Base-by-base conservation (phyloP, 2,329 filamentous ascomycete species). In the Hymenoscyphus infarciens region DNA sequence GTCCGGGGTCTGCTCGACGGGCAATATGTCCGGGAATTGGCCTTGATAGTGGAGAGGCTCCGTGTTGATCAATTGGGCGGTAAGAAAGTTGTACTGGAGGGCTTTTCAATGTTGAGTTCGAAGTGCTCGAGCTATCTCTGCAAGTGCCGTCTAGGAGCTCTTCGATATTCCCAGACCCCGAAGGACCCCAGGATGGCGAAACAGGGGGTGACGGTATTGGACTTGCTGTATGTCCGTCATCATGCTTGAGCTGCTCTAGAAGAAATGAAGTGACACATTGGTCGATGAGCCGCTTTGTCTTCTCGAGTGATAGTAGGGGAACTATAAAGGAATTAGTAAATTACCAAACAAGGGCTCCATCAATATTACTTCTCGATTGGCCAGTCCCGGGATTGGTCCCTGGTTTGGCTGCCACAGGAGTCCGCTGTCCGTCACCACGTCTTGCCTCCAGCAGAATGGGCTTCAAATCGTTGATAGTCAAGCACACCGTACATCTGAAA, bases 401-500 rank as follows among this genome's bases (percentile, higher is more conserved):
- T 58, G 67, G 56, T 59, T 66, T 71, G 15, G 39, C 56, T 39
- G 57, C 22, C 42, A 63, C 64, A 38, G 68, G 64, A 39, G 58
- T 57, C 54, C 65, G 67, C 60, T 70, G 63, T 56, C 64, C 68
- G 67, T 71, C 72, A 53, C 64, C 69, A 65, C 61, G 67, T 64
- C 64, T 70, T 49, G 66, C 70, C 64, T 70, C 70, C 57, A 70
- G 53, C 10, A 61, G 42, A 65, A 74, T 62, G 52, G 82, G 81
- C 64, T 83, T 80, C 59, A 96, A 75, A 73, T 96, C 92, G 73
- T 96, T 96, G 73, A 97, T 87, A 19, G 90, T 95, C 70, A 90
- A 79, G 75, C 92, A 97, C 61, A 91, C 88, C 52, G 90, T 89
- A 75, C 92, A 97, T 69, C 91, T 84, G 75, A 95, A 96, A 42